A percentile compares a stretch with the other conserved stretches of the same genome.
These are phyloP conservation scores for Tolypocladium tundrense DNA, from an alignment of 2,329 filamentous ascomycete genomes.

Conservation along the genomic window DNA sequence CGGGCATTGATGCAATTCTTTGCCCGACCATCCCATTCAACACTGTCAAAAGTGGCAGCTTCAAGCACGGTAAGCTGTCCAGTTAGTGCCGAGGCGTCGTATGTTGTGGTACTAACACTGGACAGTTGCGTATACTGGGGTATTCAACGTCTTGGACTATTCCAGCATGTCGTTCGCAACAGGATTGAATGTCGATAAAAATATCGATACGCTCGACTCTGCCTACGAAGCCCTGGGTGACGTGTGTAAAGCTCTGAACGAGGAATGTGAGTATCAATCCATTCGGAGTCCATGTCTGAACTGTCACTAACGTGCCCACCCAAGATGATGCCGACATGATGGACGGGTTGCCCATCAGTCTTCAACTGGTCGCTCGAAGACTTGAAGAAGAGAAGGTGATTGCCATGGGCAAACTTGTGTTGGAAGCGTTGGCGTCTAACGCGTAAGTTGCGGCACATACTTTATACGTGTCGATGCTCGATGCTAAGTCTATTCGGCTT, in stretches of 20 bases:
- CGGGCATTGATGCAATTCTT: slow-evolving; percentile 50
- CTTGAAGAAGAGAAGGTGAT: slow-evolving; percentile 31
- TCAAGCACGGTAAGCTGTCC: slow-evolving; percentile 28
- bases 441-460: neutral
- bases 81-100: too few species aligned
- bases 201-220: slow-evolving; percentile 21
- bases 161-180: slow-evolving; percentile 36
- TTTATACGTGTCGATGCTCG: neutral
- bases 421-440: slow-evolving; percentile 7
- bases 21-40: slow-evolving; percentile 42
- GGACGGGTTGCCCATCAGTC: slow-evolving; percentile 31
- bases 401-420: slow-evolving; percentile 17
- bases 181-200: slow-evolving; percentile 27
- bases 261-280: slow-evolving; percentile 27
- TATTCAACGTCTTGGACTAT: slow-evolving; percentile 40
- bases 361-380: slow-evolving; percentile 32
- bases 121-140: slow-evolving; percentile 38
- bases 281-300: neutral
- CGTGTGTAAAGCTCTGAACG: slow-evolving; percentile 25
- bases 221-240: slow-evolving; percentile 23
- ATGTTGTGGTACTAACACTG: neutral
- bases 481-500: neutral
- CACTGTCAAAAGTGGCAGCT: slow-evolving; percentile 29
- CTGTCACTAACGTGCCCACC: neutral
- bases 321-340: slow-evolving; percentile 27